Evolutionary conservation across 306 rosid genomes (phyloP).

Genomic region (Hippophae tibetana): DNA sequence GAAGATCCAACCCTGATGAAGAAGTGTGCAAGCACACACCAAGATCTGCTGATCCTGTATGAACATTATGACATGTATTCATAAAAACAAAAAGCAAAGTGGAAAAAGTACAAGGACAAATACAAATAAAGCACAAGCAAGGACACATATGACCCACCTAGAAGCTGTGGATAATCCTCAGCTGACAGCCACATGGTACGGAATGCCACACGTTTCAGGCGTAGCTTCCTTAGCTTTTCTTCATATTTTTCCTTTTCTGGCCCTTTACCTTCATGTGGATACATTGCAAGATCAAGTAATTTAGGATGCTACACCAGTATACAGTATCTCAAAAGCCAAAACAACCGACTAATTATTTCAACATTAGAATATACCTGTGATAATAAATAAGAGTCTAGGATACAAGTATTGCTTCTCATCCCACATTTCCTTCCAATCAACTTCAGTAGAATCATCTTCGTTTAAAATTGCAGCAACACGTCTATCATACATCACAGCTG

Average conservation of each 20-base stretch:
- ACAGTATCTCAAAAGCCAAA: conserved; percentile 2
- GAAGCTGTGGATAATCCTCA: conserved; percentile 85
- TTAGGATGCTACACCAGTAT: not conserved
- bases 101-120: conserved; percentile 3
- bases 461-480: conserved; percentile 84
- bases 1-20: conserved; percentile 96
- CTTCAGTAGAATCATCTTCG: conserved; percentile 72
- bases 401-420: conserved; percentile 54
- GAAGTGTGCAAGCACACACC: conserved; percentile 96
- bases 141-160: conserved; percentile 44
- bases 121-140: not conserved
- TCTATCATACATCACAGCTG: conserved; percentile 96
- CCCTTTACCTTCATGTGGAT: conserved; percentile 63
- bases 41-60: conserved; percentile 82
- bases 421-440: conserved; percentile 61
- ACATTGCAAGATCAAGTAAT: not conserved
- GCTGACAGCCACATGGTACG: conserved; percentile 96
- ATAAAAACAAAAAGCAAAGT: conserved; percentile 6
- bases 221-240: conserved; percentile 62
- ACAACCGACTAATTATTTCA: not conserved
- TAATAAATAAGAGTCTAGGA: conserved; percentile 82
- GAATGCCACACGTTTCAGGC: conserved; percentile 85
- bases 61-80: conserved; percentile 15
- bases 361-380: conserved; percentile 43
- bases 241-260: conserved; percentile 82